Conservation (phyloP, 129 eudicot species). For the Rutidosis leptorrhynchoides region DNA sequence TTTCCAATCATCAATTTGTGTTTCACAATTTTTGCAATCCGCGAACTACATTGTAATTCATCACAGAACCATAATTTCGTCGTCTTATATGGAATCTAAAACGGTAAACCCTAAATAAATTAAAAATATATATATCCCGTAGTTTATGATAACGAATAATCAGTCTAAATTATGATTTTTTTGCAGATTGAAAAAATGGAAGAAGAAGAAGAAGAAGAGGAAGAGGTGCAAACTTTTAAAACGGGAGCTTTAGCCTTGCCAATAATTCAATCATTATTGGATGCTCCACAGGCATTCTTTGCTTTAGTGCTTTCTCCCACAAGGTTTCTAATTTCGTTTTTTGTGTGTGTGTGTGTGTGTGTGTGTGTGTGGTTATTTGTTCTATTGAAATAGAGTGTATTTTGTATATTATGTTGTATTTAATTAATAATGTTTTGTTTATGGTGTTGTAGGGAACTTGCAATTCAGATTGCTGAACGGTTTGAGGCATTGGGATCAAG, state of each 20-base stretch:
- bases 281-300: slow-evolving; percentile 58
- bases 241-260: slow-evolving; percentile 97
- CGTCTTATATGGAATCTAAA: too few species aligned
- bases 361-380: not conserved
- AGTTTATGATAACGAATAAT: not conserved
- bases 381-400: not conserved
- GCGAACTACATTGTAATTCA: too few species aligned
- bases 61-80: too few species aligned
- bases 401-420: too few species aligned
- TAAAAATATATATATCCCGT: too few species aligned
- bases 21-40: too few species aligned
- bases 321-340: slow-evolving; percentile 33
- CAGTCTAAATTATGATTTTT: not conserved
- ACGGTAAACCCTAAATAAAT: not conserved
- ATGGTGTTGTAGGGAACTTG: slow-evolving; percentile 54
- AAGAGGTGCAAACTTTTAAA: slow-evolving; percentile 48
- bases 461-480: slow-evolving; percentile 89
- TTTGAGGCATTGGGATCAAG: slow-evolving; percentile 81
- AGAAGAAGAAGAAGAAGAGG: slow-evolving; percentile 37
- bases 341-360: too few species aligned
- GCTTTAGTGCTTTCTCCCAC: slow-evolving; percentile 93
- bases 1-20: too few species aligned
- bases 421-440: not conserved
- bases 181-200: slow-evolving; percentile 38
- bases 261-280: slow-evolving; percentile 60